These are phyloP conservation scores for Citrus glauca DNA, from an alignment of 345 rosid species.

Conservation along the genomic window DNA sequence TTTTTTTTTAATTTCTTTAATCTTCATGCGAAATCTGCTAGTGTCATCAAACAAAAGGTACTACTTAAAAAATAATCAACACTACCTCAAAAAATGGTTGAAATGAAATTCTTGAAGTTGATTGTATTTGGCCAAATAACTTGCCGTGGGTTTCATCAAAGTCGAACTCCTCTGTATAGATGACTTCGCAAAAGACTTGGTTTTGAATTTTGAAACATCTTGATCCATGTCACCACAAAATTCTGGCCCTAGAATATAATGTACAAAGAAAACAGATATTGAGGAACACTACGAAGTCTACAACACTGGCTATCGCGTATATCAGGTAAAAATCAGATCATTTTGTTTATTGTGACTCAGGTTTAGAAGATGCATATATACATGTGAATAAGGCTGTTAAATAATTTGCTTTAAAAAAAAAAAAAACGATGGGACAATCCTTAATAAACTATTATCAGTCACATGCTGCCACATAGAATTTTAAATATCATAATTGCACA, in stretches of 20 bases:
- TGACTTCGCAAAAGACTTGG: conserved; percentile 23
- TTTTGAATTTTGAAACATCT: conserved; percentile 11
- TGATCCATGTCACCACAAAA: conserved; percentile 15
- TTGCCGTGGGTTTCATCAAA: conserved; percentile 82
- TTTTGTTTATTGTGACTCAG: background rate
- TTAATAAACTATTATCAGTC: background rate
- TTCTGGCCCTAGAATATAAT: conserved; percentile 22
- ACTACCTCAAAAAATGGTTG: conserved; percentile 44
- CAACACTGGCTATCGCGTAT: background rate
- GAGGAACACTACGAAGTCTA: background rate
- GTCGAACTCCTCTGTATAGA: conserved; percentile 41
- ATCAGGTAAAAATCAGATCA: background rate
- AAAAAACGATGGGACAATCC: background rate
- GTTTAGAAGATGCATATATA: background rate
- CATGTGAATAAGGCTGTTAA: background rate
- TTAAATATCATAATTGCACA: background rate
- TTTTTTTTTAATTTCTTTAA: background rate
- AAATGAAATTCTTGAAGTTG: conserved; percentile 35
- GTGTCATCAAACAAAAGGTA: background rate
- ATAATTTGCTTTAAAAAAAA: background rate
- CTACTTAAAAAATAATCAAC: background rate
- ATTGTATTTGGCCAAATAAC: conserved; percentile 76
- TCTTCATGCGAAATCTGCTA: background rate
- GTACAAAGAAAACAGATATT: background rate
- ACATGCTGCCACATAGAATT: background rate